phyloP scores from a whole-genome alignment of 73 alveolate species.

The Halteria grandinella region DNA sequence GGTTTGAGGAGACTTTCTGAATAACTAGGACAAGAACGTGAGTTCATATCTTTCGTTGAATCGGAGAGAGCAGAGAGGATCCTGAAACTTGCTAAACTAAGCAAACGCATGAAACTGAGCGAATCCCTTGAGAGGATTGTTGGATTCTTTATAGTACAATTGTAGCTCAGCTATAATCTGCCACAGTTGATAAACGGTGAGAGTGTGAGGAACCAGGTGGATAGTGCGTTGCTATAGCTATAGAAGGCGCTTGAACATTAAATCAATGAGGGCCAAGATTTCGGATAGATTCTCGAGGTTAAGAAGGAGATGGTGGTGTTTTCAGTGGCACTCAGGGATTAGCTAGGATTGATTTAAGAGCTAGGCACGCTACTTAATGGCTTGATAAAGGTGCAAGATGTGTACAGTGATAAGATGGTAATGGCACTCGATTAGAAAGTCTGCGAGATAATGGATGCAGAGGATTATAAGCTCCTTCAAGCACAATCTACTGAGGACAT shows the following conservation, averaged over 20 bases:
- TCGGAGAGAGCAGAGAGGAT: constrained; percentile 5
- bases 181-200: background rate
- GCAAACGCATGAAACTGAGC: background rate
- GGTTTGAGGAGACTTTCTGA: background rate
- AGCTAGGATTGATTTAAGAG: constrained; percentile 15
- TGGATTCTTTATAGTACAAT: constrained; percentile 41
- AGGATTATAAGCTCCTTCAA: constrained; percentile 14
- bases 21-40: constrained; percentile 5
- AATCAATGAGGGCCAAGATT: background rate
- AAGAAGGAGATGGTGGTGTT: constrained; percentile 26
- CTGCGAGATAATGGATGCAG: constrained; percentile 10
- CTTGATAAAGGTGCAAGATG: constrained; percentile 44
- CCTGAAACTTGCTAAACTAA: constrained; percentile 4
- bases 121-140: background rate
- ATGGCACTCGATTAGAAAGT: constrained; percentile 11
- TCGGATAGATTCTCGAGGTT: constrained; percentile 2
- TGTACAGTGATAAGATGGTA: constrained; percentile 18
- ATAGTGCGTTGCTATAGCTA: background rate
- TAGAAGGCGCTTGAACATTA: background rate
- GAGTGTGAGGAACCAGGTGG: background rate
- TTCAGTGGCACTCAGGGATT: constrained; percentile 10
- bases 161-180: constrained; percentile 10
- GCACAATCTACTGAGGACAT: constrained; percentile 10
- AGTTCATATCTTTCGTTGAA: background rate
- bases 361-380: constrained; percentile 5